A percentile compares a stretch with the other conserved stretches of the same genome.
These are phyloP conservation scores for Discostella stelligeroides DNA, from an alignment of 108 stramenopile species.

Conservation along the genomic window DNA sequence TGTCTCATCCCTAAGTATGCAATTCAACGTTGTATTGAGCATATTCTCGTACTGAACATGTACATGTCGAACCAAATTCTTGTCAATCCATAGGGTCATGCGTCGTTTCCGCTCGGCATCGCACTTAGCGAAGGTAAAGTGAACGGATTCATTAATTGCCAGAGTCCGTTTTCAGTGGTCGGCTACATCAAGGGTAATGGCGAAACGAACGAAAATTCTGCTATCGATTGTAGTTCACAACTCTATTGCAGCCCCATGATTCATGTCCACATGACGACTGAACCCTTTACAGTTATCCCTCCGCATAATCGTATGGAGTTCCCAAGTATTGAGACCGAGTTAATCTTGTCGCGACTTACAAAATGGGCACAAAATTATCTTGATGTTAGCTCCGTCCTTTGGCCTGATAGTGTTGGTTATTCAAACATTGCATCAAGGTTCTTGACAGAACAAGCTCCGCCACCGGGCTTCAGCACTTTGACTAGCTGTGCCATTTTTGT, in stretches of 20 bases:
- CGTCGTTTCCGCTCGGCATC: constrained; percentile 60
- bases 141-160: constrained; percentile 65
- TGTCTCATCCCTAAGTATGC: not conserved
- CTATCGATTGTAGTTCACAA: not conserved
- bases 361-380: constrained; percentile 19
- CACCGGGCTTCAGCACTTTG: constrained; percentile 43
- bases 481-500: constrained; percentile 63
- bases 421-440: constrained; percentile 48
- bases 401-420: constrained; percentile 32
- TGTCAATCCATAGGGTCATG: constrained; percentile 34
- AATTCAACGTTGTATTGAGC: too few species aligned
- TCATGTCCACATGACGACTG: constrained; percentile 24
- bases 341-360: constrained; percentile 8
- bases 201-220: not conserved
- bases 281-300: constrained; percentile 11
- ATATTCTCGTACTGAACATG: not conserved
- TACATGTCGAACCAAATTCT: not conserved
- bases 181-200: constrained; percentile 53
- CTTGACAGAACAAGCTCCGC: constrained; percentile 56
- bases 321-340: constrained; percentile 8
- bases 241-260: constrained; percentile 4
- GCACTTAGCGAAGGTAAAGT: constrained; percentile 59
- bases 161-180: constrained; percentile 55
- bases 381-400: constrained; percentile 27
- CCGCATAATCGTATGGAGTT: constrained; percentile 26